phyloP scores from a whole-genome alignment of 176 grass and related monocot genomes.

The Panicum miliaceum region DNA sequence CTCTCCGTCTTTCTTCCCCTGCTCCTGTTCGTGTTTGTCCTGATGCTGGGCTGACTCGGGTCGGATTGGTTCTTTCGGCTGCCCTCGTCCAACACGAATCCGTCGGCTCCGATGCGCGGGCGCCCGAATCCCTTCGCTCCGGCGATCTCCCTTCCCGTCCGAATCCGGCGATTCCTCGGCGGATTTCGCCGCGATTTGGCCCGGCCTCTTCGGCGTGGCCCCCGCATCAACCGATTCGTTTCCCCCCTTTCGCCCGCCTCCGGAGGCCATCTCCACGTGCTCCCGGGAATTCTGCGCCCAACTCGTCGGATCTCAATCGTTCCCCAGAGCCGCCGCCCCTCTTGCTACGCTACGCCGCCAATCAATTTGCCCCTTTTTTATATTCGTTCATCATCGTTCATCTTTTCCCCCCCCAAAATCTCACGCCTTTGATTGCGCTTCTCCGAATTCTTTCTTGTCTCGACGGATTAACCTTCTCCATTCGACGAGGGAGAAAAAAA shows the following conservation, averaged over 20 bases:
- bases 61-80: not conserved
- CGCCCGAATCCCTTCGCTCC: not conserved
- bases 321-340: not conserved
- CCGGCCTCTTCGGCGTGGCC: not conserved
- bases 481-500: not conserved
- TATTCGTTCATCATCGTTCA: not conserved
- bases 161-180: not conserved
- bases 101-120: not conserved
- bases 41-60: not conserved
- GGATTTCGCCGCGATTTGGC: not conserved
- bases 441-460: not conserved
- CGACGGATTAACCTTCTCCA: not conserved
- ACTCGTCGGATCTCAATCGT: constrained; percentile 43
- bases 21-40: not conserved
- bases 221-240: not conserved
- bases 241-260: not conserved
- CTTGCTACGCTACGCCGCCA: not conserved
- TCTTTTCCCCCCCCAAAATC: not conserved
- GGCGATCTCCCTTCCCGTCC: not conserved
- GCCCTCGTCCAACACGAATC: too few species aligned
- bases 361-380: not conserved
- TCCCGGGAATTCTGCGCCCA: constrained; percentile 23
- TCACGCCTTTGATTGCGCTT: not conserved
- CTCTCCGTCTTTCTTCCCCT: not conserved
- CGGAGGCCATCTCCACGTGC: not conserved